Evolutionary conservation across 495 filamentous ascomycete genomes (phyloP).

Genomic region (Massariosphaeria phaeospora): DNA sequence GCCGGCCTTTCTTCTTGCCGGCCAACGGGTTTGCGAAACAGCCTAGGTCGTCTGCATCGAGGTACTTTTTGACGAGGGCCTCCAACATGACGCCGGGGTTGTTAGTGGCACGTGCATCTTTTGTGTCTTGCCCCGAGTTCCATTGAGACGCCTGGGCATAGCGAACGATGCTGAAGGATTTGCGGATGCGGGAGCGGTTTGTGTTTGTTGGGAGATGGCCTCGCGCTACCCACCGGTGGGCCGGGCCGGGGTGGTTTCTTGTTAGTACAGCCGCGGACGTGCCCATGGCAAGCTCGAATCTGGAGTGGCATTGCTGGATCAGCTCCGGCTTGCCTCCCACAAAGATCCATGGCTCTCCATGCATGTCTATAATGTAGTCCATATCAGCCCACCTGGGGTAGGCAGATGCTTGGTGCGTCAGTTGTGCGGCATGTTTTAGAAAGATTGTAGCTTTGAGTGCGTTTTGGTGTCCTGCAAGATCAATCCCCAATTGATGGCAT

Average conservation of each 20-base stretch:
- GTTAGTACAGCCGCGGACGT: neutral
- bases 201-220: no score
- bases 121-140: neutral
- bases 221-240: neutral
- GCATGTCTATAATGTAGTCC: conserved; percentile 1
- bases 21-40: neutral
- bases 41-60: neutral
- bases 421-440: conserved; percentile 2
- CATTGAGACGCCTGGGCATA: neutral
- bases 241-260: neutral
- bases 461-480: neutral
- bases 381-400: neutral
- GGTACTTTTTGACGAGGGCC: neutral
- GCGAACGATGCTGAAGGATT: neutral
- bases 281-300: neutral
- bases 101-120: neutral
- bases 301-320: neutral
- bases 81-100: neutral
- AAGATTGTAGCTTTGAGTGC: neutral
- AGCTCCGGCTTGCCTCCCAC: neutral
- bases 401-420: neutral
- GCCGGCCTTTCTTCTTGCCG: neutral
- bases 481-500: neutral
- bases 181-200: neutral
- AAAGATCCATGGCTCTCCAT: neutral